Base-by-base conservation (phyloP, 1,284 basidiomycete genomes). In the Clitocybe nebularis region DNA sequence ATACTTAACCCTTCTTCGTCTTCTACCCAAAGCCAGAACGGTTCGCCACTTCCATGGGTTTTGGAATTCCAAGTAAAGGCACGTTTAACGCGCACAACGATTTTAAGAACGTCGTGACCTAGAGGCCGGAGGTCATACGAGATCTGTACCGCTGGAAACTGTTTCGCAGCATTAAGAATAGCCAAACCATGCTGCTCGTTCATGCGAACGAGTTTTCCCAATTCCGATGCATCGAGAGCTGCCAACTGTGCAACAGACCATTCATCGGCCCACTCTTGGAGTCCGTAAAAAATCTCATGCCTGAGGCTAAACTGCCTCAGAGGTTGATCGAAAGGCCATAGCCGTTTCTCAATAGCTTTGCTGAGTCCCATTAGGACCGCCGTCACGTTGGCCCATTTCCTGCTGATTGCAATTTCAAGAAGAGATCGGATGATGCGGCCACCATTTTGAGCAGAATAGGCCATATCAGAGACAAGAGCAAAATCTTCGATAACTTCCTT, bases 291-390 rank as follows among this genome's bases (percentile, higher is more conserved):
- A 3, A 93, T 78, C 32, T 93, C 89, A n/a, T 66, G 62, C 50
- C 86, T 89, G 14, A 98, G 74, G 34, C 72, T 60, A 58, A 89
- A 84, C 61, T 97, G 91, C 51, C 72, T 78, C 25, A 99, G 68
- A 3, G 95, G 96, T 51, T 99, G 91, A 41, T 95, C 89, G 62
- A 89, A 98, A 0, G 94, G 91, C 96, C 96, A 99, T 56, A 97
- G 69, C 13, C 92, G 82, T 57, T 89, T 87, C 63, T 95, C 92
- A 46, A 95, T 79, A 1, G 91, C 89, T 66, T 98, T 99, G 71
- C 92, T 92, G 66, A 99, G 80, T 13, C 87, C 84, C 71, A 96
- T 85, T 17, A 99, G 76, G 16, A 90, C 84, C 1, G 77, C 72
- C 5, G 89, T 81, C 19, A 84, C 84, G 49, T 77, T 84, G 0